These are phyloP conservation scores for Penicillium ochrochloron DNA, from an alignment of 495 filamentous ascomycete species.

Conservation along the genomic window DNA sequence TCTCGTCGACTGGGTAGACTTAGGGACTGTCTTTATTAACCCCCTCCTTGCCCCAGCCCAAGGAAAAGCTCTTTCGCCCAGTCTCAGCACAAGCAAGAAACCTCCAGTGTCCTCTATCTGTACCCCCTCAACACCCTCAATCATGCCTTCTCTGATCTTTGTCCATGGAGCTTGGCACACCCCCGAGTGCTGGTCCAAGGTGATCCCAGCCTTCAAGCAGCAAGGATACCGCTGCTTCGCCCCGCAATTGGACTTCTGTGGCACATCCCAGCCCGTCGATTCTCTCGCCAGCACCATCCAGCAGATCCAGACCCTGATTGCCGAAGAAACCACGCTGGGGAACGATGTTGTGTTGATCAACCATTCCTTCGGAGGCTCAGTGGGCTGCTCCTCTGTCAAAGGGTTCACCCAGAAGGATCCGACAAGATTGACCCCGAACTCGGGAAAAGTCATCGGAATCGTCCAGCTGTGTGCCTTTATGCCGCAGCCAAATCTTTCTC, in stretches of 20 bases:
- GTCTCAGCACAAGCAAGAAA: not conserved
- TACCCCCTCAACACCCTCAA: not conserved
- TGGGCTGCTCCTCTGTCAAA: not conserved
- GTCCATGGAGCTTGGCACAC: not conserved
- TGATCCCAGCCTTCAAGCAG: constrained; percentile 2
- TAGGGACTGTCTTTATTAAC: not conserved
- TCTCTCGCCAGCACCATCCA: constrained; percentile 5
- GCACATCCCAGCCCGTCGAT: constrained; percentile 11
- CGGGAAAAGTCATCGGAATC: not conserved
- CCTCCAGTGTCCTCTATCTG: not conserved
- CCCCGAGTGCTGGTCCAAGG: constrained; percentile 1
- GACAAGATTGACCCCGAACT: not conserved
- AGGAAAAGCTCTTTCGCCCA: not conserved
- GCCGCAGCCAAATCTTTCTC: not conserved
- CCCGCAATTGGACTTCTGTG: constrained; percentile 16
- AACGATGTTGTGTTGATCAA: constrained; percentile 3
- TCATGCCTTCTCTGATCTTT: not conserved
- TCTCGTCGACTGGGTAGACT: too few species aligned
- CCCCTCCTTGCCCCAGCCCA: not conserved
- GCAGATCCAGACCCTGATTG: not conserved
- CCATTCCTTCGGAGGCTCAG: not conserved
- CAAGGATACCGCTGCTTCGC: constrained; percentile 13
- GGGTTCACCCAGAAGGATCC: not conserved
- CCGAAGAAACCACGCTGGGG: not conserved
- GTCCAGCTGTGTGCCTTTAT: not conserved